These are phyloP conservation scores for Microthyrium microscopicum DNA, from an alignment of 2,329 filamentous ascomycete genomes.

Conservation along the genomic window DNA sequence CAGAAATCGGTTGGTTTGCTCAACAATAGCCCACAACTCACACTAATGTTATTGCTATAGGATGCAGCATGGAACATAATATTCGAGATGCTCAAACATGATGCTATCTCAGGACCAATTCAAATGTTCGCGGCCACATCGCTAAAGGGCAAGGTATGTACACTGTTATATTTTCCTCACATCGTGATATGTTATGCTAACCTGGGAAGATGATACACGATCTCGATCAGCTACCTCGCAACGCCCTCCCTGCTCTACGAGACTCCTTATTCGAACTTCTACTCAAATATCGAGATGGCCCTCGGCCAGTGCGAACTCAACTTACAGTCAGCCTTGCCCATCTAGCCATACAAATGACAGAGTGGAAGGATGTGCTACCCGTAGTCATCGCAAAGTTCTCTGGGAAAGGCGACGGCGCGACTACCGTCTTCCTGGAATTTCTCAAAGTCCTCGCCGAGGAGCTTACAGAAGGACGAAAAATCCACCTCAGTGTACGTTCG, in stretches of 20 bases:
- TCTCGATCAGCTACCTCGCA: conserved; percentile 67
- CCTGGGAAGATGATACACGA: conserved; percentile 80
- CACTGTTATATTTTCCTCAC: conserved; percentile 6
- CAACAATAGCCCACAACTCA: neutral
- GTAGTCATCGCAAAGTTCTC: conserved; percentile 65
- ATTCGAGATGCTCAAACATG: conserved; percentile 68
- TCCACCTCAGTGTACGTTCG: conserved; percentile 90
- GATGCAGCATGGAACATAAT: conserved; percentile 82
- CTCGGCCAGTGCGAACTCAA: conserved; percentile 64
- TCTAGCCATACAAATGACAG: conserved; percentile 86
- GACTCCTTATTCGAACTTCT: conserved; percentile 71
- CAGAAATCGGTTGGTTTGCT: conserved; percentile 75
- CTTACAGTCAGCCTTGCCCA: conserved; percentile 89
- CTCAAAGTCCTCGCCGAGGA: conserved; percentile 93
- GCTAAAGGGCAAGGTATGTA: conserved; percentile 82
- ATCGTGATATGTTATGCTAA: conserved; percentile 3
- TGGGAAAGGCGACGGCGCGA: conserved; percentile 53
- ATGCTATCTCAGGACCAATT: conserved; percentile 59
- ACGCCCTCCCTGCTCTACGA: conserved; percentile 60
- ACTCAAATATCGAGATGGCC: conserved; percentile 64
- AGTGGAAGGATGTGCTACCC: conserved; percentile 83
- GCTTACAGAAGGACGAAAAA: conserved; percentile 97
- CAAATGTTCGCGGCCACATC: conserved; percentile 95
- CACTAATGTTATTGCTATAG: conserved; percentile 30
- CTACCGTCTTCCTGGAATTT: conserved; percentile 80